Percentiles rank a stretch among this genome's conserved stretches.
Conservation (phyloP, 495 filamentous ascomycete species). For the Sphaerosporella brunnea region DNA sequence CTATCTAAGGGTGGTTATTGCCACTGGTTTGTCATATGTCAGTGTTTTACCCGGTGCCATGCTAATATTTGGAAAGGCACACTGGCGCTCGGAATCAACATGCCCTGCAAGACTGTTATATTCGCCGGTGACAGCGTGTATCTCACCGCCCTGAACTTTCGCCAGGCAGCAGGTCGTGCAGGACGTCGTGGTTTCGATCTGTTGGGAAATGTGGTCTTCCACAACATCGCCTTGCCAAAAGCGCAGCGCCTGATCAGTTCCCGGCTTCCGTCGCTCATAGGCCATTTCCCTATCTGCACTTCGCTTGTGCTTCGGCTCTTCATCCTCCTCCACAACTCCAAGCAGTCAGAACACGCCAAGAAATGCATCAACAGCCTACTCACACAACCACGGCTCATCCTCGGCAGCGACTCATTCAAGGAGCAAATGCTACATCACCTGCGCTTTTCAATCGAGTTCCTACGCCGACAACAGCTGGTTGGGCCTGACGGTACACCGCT, state of each 20-base stretch:
- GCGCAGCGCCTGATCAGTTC: slow-evolving; percentile 49
- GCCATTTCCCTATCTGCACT: slow-evolving; percentile 62
- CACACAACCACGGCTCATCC: slow-evolving; percentile 48
- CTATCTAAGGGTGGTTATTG: slow-evolving; percentile 52
- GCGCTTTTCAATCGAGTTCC: slow-evolving; percentile 64
- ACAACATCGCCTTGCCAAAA: slow-evolving; percentile 37
- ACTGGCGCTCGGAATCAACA: slow-evolving; percentile 61
- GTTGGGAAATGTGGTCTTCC: slow-evolving; percentile 66
- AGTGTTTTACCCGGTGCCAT: no score
- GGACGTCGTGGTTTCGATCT: slow-evolving; percentile 66
- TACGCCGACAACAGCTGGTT: slow-evolving; percentile 48
- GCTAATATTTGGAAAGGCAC: no score
- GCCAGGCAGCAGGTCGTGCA: slow-evolving; percentile 58
- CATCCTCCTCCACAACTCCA: slow-evolving; percentile 45
- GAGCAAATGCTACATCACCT: slow-evolving; percentile 55
- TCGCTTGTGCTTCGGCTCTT: slow-evolving; percentile 53
- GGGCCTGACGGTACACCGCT: slow-evolving; percentile 40
- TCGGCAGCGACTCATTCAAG: slow-evolving; percentile 43
- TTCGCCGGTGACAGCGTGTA: slow-evolving; percentile 56
- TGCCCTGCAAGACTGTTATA: slow-evolving; percentile 68
- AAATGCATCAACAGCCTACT: slow-evolving; percentile 47
- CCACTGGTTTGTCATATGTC: no score
- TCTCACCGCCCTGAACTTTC: slow-evolving; percentile 55
- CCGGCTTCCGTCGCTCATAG: slow-evolving; percentile 50
- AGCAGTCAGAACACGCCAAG: slow-evolving; percentile 40